Evolutionary conservation across 1,284 basidiomycete genomes (phyloP).

Genomic region (Porogramme epimiltina): DNA sequence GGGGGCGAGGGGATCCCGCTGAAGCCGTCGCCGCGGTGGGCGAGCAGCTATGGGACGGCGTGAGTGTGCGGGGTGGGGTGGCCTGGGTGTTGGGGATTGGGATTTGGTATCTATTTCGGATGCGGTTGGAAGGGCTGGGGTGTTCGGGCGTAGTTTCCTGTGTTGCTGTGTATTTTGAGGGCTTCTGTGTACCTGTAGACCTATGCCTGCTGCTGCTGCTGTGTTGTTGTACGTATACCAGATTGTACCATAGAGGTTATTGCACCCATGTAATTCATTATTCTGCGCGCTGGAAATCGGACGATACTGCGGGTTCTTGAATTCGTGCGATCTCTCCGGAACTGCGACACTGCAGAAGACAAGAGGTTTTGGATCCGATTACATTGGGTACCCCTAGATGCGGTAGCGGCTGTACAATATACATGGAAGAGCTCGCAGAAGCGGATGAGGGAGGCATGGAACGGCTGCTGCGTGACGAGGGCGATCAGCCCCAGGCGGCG

Average conservation of each 20-base stretch:
- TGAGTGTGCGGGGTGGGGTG: background rate
- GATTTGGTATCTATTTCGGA: background rate
- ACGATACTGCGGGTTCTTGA: too few relatives aligned
- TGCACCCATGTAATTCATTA: too few relatives aligned
- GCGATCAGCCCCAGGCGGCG: slow-evolving; percentile 66
- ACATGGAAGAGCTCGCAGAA: background rate
- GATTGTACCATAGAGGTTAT: background rate
- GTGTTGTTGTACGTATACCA: background rate
- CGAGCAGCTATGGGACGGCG: slow-evolving; percentile 27
- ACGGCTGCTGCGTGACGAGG: background rate
- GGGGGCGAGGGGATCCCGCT: slow-evolving; percentile 37
- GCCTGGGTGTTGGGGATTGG: background rate
- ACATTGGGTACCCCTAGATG: background rate
- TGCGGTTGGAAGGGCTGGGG: background rate
- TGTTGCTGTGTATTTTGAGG: background rate
- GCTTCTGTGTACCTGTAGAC: background rate
- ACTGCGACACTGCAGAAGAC: too few relatives aligned
- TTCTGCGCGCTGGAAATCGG: too few relatives aligned
- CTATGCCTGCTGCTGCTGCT: background rate
- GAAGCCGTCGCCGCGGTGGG: slow-evolving; percentile 33
- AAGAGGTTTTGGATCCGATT: background rate
- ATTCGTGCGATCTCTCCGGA: too few relatives aligned
- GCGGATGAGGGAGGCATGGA: background rate
- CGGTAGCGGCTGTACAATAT: background rate
- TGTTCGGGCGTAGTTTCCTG: background rate